Percentiles rank a stretch among this genome's conserved stretches.
phyloP scores from a whole-genome alignment of 202 grass and related monocot genomes.

The Sporobolus alterniflorus region DNA sequence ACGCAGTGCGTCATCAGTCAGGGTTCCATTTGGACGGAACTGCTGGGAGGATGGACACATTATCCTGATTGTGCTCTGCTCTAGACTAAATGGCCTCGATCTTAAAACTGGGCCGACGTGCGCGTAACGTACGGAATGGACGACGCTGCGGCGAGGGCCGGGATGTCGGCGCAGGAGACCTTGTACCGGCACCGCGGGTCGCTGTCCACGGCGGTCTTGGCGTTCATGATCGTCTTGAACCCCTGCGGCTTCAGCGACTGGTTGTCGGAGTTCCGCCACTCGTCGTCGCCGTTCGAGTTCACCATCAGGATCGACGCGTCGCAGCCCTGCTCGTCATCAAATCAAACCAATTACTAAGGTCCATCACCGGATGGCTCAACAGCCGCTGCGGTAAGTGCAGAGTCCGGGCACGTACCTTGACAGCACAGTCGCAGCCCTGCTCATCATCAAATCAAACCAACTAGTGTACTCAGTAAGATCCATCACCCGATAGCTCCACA shows the following conservation, averaged over 20 bases:
- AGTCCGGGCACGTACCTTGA: constrained; percentile 34
- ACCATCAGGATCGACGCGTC: constrained; percentile 79
- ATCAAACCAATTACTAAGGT: neutral
- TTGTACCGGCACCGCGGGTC: constrained; percentile 57
- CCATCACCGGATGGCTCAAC: neutral
- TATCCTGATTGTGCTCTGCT: too few species aligned
- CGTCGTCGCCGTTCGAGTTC: constrained; percentile 55
- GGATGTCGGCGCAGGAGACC: constrained; percentile 89
- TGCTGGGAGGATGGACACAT: too few species aligned
- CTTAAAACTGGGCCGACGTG: too few species aligned
- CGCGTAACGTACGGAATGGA: too few species aligned
- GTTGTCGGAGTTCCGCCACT: constrained; percentile 59
- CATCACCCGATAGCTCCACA: too few species aligned
- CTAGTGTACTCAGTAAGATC: too few species aligned
- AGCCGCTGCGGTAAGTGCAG: neutral
- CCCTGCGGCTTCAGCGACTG: constrained; percentile 63
- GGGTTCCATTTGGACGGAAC: too few species aligned
- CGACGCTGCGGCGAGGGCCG: constrained; percentile 77
- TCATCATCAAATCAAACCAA: too few species aligned
- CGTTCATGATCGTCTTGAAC: constrained; percentile 42
- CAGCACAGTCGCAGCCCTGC: constrained; percentile 91
- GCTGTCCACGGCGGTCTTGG: constrained; percentile 67
- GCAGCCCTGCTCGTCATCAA: constrained; percentile 39
- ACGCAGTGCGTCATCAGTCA: too few species aligned
- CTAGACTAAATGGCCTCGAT: too few species aligned